A percentile compares a stretch with the other conserved stretches of the same genome.
Conservation (phyloP, 352 stramenopile genomes). For the Blastocystis sp. region DNA sequence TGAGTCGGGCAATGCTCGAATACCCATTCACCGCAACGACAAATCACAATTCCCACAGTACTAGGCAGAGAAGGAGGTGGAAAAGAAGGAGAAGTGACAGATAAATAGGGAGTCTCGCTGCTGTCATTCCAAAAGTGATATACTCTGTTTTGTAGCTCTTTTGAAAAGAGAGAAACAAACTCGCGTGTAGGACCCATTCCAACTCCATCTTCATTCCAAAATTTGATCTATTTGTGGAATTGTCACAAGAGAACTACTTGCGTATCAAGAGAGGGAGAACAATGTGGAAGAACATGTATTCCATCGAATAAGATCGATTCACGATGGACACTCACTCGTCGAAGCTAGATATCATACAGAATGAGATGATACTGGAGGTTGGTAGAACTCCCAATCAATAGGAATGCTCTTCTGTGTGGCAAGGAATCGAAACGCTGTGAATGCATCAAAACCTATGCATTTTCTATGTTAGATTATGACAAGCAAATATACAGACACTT, state of each 20-base stretch:
- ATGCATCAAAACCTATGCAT: neutral
- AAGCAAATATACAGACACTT: neutral
- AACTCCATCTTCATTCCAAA: neutral
- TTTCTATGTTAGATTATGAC: neutral
- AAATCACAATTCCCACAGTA: neutral
- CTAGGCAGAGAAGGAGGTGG: neutral
- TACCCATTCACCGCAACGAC: neutral
- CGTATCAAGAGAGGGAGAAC: neutral
- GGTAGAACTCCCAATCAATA: neutral
- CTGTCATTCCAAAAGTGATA: slow-evolving; percentile 1
- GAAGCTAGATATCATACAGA: neutral
- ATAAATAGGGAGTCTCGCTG: neutral
- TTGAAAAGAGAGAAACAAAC: neutral
- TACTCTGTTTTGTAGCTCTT: neutral
- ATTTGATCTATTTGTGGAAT: slow-evolving; percentile 6
- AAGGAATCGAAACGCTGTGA: neutral
- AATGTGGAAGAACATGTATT: neutral
- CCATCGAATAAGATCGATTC: neutral
- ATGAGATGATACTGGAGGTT: neutral
- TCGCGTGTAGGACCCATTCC: neutral
- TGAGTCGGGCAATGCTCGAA: neutral
- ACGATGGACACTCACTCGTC: neutral
- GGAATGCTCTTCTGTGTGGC: neutral
- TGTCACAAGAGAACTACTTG: neutral
- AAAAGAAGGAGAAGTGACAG: neutral